These are phyloP conservation scores for Eucalyptus grandis DNA, from an alignment of 345 rosid genomes.

Conservation along the genomic window DNA sequence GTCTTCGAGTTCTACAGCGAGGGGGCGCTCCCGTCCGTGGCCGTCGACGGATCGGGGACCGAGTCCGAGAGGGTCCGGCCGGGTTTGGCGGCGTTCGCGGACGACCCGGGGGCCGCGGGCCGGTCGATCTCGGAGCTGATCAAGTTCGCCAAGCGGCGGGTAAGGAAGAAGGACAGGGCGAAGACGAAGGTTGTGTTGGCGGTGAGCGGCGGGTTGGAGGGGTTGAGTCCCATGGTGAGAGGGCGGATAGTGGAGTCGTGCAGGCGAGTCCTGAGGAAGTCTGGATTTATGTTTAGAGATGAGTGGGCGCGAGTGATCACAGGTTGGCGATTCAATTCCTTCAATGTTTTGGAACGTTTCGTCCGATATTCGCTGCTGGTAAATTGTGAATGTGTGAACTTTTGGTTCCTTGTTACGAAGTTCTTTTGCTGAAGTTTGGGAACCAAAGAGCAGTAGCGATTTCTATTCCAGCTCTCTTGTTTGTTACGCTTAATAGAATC, in stretches of 20 bases:
- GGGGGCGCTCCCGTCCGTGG: slow-evolving; percentile 21
- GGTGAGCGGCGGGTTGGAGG: slow-evolving; percentile 4
- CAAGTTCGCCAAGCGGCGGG: slow-evolving; percentile 10
- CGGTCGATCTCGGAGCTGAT: slow-evolving; percentile 8
- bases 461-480: not conserved
- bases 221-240: not conserved
- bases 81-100: slow-evolving; percentile 2
- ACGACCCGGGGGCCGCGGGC: slow-evolving; percentile 4
- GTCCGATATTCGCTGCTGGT: not conserved
- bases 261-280: slow-evolving; percentile 15
- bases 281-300: slow-evolving; percentile 26
- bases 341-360: not conserved
- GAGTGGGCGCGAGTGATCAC: slow-evolving; percentile 23
- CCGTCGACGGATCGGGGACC: not conserved
- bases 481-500: not conserved
- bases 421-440: not conserved
- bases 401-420: not conserved
- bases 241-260: slow-evolving; percentile 10
- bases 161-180: slow-evolving; percentile 22
- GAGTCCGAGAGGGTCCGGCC: not conserved
- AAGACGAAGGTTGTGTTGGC: slow-evolving; percentile 16
- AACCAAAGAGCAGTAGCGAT: not conserved
- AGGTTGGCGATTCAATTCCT: not conserved
- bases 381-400: not conserved
- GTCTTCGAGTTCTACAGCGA: slow-evolving; percentile 21